Evolutionary conservation across 2,329 filamentous ascomycete genomes (phyloP), one percentile per base, ranked within the genome.

Genomic region (Ambrosiella xylebori): DNA sequence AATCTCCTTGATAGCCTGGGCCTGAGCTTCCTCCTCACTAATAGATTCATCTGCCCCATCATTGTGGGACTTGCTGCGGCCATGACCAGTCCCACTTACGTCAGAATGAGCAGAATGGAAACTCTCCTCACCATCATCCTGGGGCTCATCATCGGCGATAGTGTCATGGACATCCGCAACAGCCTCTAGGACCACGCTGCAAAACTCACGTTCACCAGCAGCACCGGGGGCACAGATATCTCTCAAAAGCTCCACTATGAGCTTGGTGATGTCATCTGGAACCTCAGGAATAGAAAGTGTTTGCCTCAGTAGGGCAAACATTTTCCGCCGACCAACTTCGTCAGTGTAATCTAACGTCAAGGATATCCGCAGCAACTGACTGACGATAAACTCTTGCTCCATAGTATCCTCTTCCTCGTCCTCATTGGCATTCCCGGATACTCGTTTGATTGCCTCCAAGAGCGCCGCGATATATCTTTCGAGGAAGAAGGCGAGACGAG

Each of bases 101-200:
- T 95, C 88, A 7, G 90, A 96, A 54, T 79, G 83, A 1, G 93
- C 93, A 19, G 91, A 96, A 66, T 96, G 90, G 70, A 98, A 98
- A 70, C 88, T 95, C 61, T 81, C 80, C 36, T 78, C 75, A 15
- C 76, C 76, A 53, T 77, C 76, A 38, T 76, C 74, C n/a, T 51
- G 52, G 2, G 73, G 74, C n/a, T 73, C 71, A 11, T 88, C 84
- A 56, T 87, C 84, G 49, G 85, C 80, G 63, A 98, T 93, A 1
- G 87, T 91, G 67, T 98, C 93, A 68, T 97, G 91, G 11, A 98
- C 90, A 71, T 98, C 93, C 2, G 90, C 89, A 60, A 98, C 88
- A 35, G 91, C 89, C 71, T 98, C 93, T 19, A 96, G 80, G 15
- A 97, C 85, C 40, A 93, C 76, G 62, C 83, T 86, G 69, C 85